Percentiles rank a stretch among this genome's conserved stretches.
phyloP scores from a whole-genome alignment of 306 rosid species.

The Mimosa bimucronata region DNA sequence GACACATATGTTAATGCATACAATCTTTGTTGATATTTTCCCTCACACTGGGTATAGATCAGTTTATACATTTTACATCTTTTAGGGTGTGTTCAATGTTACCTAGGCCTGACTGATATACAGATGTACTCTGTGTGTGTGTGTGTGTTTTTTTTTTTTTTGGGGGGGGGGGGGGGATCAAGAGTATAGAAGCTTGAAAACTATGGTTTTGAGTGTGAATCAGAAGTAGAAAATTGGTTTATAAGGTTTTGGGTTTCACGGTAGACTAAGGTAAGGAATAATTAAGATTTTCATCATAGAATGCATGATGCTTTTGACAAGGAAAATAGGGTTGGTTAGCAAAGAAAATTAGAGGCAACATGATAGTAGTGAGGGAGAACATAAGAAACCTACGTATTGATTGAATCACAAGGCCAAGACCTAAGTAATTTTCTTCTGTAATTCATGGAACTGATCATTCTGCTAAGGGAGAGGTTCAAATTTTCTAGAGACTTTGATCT shows the following conservation, averaged over 20 bases:
- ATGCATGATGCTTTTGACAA: background rate
- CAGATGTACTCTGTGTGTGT: no score
- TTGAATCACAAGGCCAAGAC: background rate
- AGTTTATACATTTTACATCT: background rate
- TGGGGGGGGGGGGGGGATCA: background rate
- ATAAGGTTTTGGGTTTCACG: background rate
- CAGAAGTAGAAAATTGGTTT: background rate
- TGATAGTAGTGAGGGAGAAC: background rate
- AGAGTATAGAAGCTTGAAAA: background rate
- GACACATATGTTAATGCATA: background rate
- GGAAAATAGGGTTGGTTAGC: background rate
- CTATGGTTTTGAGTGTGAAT: background rate
- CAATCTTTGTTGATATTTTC: background rate
- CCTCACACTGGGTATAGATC: background rate
- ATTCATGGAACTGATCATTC: conserved; percentile 4
- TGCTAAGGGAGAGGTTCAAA: background rate
- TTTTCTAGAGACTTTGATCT: background rate
- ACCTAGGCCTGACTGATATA: background rate
- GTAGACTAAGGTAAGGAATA: background rate
- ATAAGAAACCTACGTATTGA: background rate
- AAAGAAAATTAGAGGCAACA: background rate
- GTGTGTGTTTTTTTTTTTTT: no score
- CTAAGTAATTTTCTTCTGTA: background rate
- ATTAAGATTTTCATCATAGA: background rate
- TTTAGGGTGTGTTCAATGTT: background rate